Conservation (phyloP, 805 yeast genomes). For the Kodamaea fukazawae region DNA sequence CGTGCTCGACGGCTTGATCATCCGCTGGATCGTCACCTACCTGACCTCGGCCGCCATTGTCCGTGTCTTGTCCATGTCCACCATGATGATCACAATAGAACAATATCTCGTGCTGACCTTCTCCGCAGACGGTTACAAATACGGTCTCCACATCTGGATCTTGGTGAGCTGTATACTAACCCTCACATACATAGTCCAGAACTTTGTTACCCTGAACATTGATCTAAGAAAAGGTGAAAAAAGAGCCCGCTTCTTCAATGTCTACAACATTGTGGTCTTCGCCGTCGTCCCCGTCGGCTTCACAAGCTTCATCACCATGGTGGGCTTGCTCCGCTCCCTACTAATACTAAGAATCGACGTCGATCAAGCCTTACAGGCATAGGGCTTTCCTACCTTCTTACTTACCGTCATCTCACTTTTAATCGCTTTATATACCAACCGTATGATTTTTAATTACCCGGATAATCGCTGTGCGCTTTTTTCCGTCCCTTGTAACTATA, state of each 20-base stretch:
- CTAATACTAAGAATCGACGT: slow-evolving; percentile 71
- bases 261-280: slow-evolving; percentile 86
- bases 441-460: slow-evolving; percentile 9
- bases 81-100: slow-evolving; percentile 67
- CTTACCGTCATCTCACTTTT: background rate
- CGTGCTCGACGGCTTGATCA: slow-evolving; percentile 84
- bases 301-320: slow-evolving; percentile 91
- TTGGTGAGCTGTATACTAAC: slow-evolving; percentile 84
- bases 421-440: background rate
- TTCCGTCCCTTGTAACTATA: slow-evolving; percentile 6
- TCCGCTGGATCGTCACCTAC: slow-evolving; percentile 91
- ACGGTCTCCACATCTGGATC: slow-evolving; percentile 88
- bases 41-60: slow-evolving; percentile 85
- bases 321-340: slow-evolving; percentile 72
- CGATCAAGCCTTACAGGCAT: slow-evolving; percentile 18
- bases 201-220: slow-evolving; percentile 78
- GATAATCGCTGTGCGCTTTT: background rate
- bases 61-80: slow-evolving; percentile 78
- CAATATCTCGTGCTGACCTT: slow-evolving; percentile 64
- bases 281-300: slow-evolving; percentile 98
- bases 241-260: slow-evolving; percentile 69
- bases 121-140: slow-evolving; percentile 63
- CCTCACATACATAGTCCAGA: slow-evolving; percentile 75
- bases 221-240: slow-evolving; percentile 45
- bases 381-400: background rate